phyloP scores from a whole-genome alignment of 2,329 filamentous ascomycete genomes.

The Pseudogymnoascus sp. region DNA sequence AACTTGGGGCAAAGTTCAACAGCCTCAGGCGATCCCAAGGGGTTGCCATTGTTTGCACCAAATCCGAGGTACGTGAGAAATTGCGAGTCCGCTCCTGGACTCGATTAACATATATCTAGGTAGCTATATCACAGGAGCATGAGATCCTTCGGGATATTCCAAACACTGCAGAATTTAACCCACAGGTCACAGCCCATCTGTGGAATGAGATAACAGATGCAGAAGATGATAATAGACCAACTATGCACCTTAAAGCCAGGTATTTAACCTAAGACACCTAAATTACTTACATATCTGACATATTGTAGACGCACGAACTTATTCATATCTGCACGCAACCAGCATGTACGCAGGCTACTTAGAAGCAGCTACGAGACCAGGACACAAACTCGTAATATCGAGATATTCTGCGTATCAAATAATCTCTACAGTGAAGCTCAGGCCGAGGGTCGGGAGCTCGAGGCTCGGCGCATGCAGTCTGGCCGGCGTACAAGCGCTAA shows the following conservation, averaged over 20 bases:
- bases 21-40: constrained; percentile 14
- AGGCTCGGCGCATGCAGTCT: neutral
- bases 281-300: constrained; percentile 4
- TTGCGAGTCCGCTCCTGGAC: neutral
- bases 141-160: constrained; percentile 14
- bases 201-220: neutral
- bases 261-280: neutral
- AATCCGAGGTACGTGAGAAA: constrained; percentile 13
- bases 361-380: constrained; percentile 3
- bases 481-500: neutral
- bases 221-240: neutral
- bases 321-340: constrained; percentile 14
- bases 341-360: constrained; percentile 10
- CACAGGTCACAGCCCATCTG: neutral
- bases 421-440: constrained; percentile 9
- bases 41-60: constrained; percentile 16
- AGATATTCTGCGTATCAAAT: constrained; percentile 15
- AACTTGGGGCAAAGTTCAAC: constrained; percentile 14
- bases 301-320: constrained; percentile 5
- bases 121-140: neutral
- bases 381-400: constrained; percentile 5
- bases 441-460: neutral
- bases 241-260: neutral
- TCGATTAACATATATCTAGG: constrained; percentile 5
- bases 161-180: constrained; percentile 12